These are phyloP conservation scores for Saururus chinensis DNA, from an alignment of 164 flowering plant genomes.

Conservation along the genomic window DNA sequence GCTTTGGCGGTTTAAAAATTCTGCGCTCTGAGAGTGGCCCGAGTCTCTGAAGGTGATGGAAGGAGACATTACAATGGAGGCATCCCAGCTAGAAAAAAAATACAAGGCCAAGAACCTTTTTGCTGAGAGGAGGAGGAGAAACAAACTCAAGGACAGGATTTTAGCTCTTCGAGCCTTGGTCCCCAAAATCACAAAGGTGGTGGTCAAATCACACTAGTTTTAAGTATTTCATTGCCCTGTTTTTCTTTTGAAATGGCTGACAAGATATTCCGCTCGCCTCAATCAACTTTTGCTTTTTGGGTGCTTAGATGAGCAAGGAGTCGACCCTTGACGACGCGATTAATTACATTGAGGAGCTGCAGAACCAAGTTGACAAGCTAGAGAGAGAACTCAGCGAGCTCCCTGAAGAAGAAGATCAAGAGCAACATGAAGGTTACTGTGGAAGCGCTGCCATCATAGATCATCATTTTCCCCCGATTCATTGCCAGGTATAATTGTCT, in stretches of 20 bases:
- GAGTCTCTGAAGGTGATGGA: not conserved
- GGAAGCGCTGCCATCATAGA: not conserved
- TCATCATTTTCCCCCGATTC: not conserved
- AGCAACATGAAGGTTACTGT: not conserved
- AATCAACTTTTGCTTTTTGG: not conserved
- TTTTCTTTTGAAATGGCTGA: not conserved
- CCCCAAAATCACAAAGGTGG: conserved; percentile 78
- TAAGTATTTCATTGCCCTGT: not conserved
- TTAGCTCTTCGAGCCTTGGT: conserved; percentile 54
- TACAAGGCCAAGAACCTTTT: conserved; percentile 66
- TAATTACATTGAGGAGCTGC: conserved; percentile 41
- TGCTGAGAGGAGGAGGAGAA: conserved; percentile 66
- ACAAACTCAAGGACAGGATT: conserved; percentile 47
- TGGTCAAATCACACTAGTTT: not conserved
- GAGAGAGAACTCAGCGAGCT: conserved; percentile 35
- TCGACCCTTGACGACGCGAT: conserved; percentile 59
- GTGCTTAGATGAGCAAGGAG: conserved; percentile 55
- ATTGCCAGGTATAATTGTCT: not conserved
- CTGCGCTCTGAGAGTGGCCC: not conserved
- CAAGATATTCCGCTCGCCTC: not conserved
- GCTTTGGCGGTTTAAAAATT: too few relatives aligned
- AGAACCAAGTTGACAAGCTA: conserved; percentile 35
- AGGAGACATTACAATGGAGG: not conserved
- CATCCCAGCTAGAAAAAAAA: conserved; percentile 1
- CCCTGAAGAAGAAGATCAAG: conserved; percentile 24